A percentile compares a stretch with the other conserved stretches of the same genome.
Conservation (phyloP, 2,329 filamentous ascomycete genomes). For the Tricladium varicosporioides region DNA sequence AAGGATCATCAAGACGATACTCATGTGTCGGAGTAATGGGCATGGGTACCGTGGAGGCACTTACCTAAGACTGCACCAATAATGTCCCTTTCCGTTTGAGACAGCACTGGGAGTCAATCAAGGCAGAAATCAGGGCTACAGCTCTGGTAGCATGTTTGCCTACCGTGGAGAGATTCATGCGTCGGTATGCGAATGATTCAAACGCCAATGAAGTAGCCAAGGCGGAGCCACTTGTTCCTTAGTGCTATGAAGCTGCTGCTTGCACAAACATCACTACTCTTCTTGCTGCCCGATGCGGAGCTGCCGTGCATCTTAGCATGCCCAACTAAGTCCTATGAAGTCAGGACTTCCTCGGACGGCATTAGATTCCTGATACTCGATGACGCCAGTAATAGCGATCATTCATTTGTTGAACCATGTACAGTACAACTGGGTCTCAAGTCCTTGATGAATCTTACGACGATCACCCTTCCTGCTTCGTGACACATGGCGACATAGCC, state of each 20-base stretch:
- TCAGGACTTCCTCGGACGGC: background rate
- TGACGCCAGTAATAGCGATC: background rate
- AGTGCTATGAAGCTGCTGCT: background rate
- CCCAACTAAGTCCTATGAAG: background rate
- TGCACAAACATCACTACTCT: background rate
- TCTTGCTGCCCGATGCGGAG: background rate
- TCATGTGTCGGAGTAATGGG: too few species aligned
- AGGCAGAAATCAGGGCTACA: background rate
- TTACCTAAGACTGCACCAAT: background rate
- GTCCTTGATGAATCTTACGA: background rate
- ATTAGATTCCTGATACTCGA: background rate
- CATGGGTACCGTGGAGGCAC: background rate
- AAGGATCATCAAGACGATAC: too few species aligned
- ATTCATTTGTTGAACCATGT: background rate
- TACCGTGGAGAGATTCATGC: background rate
- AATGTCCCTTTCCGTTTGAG: too few species aligned
- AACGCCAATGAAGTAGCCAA: too few species aligned
- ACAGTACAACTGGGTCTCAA: background rate
- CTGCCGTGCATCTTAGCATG: background rate
- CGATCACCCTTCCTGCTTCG: background rate
- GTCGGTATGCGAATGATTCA: too few species aligned
- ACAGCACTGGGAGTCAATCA: background rate
- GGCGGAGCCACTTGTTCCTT: background rate
- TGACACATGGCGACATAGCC: background rate
- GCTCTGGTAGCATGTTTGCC: background rate